Evolutionary conservation across 2,329 filamentous ascomycete genomes (phyloP), one percentile per base, ranked within the genome.

Genomic region (Akanthomyces muscarius): DNA sequence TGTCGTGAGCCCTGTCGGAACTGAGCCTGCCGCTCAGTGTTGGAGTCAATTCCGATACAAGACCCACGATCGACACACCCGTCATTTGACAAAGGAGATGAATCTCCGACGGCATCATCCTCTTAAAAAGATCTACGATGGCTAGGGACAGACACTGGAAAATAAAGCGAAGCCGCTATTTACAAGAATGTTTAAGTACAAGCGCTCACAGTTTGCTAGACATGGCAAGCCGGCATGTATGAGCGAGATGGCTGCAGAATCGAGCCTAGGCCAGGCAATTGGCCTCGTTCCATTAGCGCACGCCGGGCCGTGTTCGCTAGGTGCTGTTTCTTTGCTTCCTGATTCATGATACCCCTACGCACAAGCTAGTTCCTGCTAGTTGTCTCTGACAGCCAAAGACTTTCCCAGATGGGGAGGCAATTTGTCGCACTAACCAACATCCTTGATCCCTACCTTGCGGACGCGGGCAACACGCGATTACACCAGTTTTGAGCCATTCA

Each of bases 391-490:
- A 47, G 11, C 54, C 28, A 36, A 21, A 18, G 25, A 28, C 3
- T 48, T 48, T 48, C 33, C 10, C 51, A 54, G 30, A 54, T 21
- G 21, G 45, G 47, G 33, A 21, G 45, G 38, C 42, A 50, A 25
- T 14, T 25, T 25, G 56, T 59, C 38, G 48, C 38, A 38, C 58
- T 41, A 25, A 45, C 41, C 38, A 52, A 45, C 25, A 61, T 45
- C 58, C 58, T 28, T 61, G 58, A 61, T 61, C 58, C 58, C 48
- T 61, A 41, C 58, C 55, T 5, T 16, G 11, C 5, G 5, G 8
- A 38, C 33, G 21, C 21, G 18, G 16, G 54, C 44, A 21, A 48
- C n/a, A 11, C 55, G 28, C 42, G n/a, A 25, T 47, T 30, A 21
- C 25, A 42, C 23, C 36, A 11, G 18, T 42, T 45, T 44, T 3